Percentiles rank a stretch among this genome's conserved stretches.
These are phyloP conservation scores for Ophiorrhiza pumila DNA, from an alignment of 257 asterid genomes.

Conservation along the genomic window DNA sequence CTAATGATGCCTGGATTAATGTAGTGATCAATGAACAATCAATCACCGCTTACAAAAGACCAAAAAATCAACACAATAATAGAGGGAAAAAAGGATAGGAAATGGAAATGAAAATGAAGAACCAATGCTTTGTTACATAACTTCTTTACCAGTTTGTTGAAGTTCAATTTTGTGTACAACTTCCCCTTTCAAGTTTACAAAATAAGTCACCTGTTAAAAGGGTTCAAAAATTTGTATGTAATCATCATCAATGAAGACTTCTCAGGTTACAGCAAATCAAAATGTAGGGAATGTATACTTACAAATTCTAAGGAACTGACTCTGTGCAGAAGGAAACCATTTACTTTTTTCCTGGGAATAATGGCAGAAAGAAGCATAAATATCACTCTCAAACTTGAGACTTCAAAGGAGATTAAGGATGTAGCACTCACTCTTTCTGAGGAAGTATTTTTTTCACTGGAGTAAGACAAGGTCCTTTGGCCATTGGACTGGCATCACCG, in stretches of 20 bases:
- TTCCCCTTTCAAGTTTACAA: conserved; percentile 49
- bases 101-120: background rate
- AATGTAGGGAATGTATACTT: conserved; percentile 18
- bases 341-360: conserved; percentile 32
- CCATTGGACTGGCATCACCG: conserved; percentile 8
- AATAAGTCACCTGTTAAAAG: conserved; percentile 40
- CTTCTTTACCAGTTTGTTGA: conserved; percentile 52
- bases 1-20: too few relatives aligned
- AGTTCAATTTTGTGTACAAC: conserved; percentile 34
- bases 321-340: conserved; percentile 54
- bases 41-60: too few relatives aligned
- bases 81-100: too few relatives aligned
- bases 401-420: background rate
- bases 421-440: conserved; percentile 35
- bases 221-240: too few relatives aligned
- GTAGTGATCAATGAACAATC: too few relatives aligned
- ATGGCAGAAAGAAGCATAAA: conserved; percentile 1
- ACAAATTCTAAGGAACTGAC: conserved; percentile 55
- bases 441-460: conserved; percentile 26
- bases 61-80: too few relatives aligned
- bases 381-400: background rate
- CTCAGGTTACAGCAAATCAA: background rate
- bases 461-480: conserved; percentile 38
- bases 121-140: conserved; percentile 27
- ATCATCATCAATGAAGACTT: background rate